These are phyloP conservation scores for Colletotrichum cordylinicola DNA, from an alignment of 2,329 filamentous ascomycete genomes.

Conservation along the genomic window DNA sequence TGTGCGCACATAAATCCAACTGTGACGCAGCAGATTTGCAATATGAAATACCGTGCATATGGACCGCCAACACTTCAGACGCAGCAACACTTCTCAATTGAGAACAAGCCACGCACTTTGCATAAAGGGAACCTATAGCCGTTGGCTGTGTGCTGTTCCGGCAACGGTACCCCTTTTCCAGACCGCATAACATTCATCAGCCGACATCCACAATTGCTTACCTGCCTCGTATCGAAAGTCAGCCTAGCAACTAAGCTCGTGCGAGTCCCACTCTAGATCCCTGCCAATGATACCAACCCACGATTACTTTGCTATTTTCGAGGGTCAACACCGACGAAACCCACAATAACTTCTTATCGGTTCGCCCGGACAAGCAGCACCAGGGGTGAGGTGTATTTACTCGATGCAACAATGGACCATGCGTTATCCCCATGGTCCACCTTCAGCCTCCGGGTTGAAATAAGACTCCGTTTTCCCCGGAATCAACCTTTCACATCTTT, in stretches of 20 bases:
- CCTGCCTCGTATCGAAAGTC: constrained; percentile 3
- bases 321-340: not conserved
- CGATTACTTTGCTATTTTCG: not conserved
- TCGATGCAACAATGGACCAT: constrained; percentile 5
- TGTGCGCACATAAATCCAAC: not conserved
- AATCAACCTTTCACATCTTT: not conserved
- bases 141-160: not conserved
- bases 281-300: not conserved
- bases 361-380: not conserved
- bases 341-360: constrained; percentile 1
- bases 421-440: not conserved
- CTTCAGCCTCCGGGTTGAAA: not conserved
- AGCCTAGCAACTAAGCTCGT: constrained; percentile 2
- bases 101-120: not conserved
- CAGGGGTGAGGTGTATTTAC: not conserved
- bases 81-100: not conserved
- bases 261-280: not conserved
- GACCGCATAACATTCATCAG: not conserved
- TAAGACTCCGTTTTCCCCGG: constrained; percentile 1
- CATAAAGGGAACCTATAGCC: not conserved
- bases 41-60: not conserved
- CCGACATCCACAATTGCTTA: not conserved
- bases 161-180: not conserved
- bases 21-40: not conserved
- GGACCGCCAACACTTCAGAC: not conserved